A percentile compares a stretch with the other conserved stretches of the same genome.
These are phyloP conservation scores for Nakaseomyces uthaithaninus DNA, from an alignment of 1,139 yeast species.

Conservation along the genomic window DNA sequence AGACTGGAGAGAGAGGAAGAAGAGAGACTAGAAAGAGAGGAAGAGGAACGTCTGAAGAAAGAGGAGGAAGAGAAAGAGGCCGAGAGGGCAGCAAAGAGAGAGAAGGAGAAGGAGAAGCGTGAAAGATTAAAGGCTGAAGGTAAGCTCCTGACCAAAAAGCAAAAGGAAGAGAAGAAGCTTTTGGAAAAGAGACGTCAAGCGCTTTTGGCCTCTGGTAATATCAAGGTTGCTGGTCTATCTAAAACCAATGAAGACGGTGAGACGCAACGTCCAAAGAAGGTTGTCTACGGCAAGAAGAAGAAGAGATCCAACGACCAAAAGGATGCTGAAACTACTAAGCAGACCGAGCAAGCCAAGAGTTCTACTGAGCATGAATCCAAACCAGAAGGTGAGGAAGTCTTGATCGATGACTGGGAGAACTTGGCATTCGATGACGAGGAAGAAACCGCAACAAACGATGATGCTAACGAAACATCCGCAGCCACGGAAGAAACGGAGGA, in stretches of 20 bases:
- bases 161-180: conserved; percentile 82
- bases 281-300: conserved; percentile 72
- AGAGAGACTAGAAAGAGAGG: conserved; percentile 52
- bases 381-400: conserved; percentile 42
- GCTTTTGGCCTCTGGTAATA: conserved; percentile 65
- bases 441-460: conserved; percentile 19
- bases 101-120: conserved; percentile 70
- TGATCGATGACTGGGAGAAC: conserved; percentile 61
- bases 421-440: conserved; percentile 51
- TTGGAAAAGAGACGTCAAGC: conserved; percentile 88
- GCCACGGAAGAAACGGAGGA: conserved; percentile 23
- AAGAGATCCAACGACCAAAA: conserved; percentile 32
- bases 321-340: conserved; percentile 18
- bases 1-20: conserved; percentile 48
- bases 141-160: conserved; percentile 80
- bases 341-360: conserved; percentile 13
- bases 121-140: conserved; percentile 91
- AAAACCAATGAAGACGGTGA: conserved; percentile 30
- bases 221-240: conserved; percentile 67
- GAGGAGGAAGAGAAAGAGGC: conserved; percentile 59
- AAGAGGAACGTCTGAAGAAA: conserved; percentile 44
- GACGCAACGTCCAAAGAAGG: conserved; percentile 54
- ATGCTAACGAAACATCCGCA: conserved; percentile 28
- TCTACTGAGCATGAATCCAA: conserved; percentile 26
- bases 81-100: conserved; percentile 65